phyloP scores from a whole-genome alignment of 257 asterid genomes.

The Henckelia pumila region DNA sequence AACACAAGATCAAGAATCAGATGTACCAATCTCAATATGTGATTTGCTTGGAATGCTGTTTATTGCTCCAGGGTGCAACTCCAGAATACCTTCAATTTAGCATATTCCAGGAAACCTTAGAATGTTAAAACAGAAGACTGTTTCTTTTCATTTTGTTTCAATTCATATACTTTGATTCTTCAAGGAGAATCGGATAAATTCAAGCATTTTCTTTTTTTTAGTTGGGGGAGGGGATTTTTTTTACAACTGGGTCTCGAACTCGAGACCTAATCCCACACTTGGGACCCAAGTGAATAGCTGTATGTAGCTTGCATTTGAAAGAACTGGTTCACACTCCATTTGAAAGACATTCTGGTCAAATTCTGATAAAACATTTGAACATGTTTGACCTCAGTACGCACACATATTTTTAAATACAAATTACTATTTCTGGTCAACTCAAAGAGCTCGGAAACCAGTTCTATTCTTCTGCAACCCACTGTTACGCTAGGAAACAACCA shows the following conservation, averaged over 20 bases:
- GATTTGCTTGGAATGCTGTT: slow-evolving; percentile 98
- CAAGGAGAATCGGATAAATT: background rate
- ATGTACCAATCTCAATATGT: slow-evolving; percentile 83
- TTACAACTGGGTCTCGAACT: too few species aligned
- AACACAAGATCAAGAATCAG: slow-evolving; percentile 8
- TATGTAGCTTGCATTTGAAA: too few species aligned
- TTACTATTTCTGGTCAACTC: background rate
- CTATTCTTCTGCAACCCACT: background rate
- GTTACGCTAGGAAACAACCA: background rate
- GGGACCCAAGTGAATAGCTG: too few species aligned
- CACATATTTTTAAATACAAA: too few species aligned
- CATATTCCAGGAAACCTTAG: background rate
- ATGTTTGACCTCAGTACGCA: background rate
- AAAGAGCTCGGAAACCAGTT: background rate
- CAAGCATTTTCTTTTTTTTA: too few species aligned
- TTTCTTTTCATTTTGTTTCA: background rate
- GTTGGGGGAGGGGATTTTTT: too few species aligned
- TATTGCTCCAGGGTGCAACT: slow-evolving; percentile 96
- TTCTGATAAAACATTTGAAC: background rate
- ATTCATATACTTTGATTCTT: background rate
- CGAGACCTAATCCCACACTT: too few species aligned
- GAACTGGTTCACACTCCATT: too few species aligned
- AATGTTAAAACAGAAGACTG: background rate
- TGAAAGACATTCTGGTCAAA: background rate
- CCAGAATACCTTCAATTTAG: slow-evolving; percentile 61